Percentiles rank a stretch among this genome's conserved stretches.
Conservation (phyloP, 2,329 filamentous ascomycete species). For the Epichloe amarillans region DNA sequence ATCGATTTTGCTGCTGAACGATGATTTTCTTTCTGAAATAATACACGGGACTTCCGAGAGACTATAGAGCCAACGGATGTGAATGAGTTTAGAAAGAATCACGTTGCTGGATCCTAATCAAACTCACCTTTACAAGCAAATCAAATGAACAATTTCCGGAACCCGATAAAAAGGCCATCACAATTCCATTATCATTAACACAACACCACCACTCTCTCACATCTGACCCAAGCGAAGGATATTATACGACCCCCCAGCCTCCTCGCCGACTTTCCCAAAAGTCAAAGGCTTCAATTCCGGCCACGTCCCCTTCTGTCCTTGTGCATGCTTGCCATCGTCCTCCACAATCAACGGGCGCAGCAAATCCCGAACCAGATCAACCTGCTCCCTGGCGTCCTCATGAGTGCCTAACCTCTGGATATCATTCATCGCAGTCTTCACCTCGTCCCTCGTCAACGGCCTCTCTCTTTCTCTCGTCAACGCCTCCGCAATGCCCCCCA, state of each 20-base stretch:
- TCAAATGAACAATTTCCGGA: neutral
- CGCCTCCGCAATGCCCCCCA: constrained; percentile 10
- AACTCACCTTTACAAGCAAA: neutral
- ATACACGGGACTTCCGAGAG: neutral
- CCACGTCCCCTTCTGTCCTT: neutral
- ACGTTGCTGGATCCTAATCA: neutral
- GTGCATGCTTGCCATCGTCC: neutral
- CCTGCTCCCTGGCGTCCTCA: constrained; percentile 10
- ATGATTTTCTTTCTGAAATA: neutral
- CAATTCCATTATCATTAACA: neutral
- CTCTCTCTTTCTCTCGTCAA: constrained; percentile 16
- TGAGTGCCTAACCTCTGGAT: constrained; percentile 12
- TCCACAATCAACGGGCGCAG: constrained; percentile 11
- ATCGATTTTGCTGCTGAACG: neutral
- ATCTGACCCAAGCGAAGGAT: constrained; percentile 7
- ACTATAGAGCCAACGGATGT: neutral
- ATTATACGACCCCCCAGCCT: constrained; percentile 2
- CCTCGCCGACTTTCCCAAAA: constrained; percentile 8
- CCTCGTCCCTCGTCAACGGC: constrained; percentile 16
- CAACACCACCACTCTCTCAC: neutral
- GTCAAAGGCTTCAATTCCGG: constrained; percentile 10
- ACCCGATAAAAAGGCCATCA: neutral
- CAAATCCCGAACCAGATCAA: constrained; percentile 14
- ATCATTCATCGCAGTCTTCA: constrained; percentile 11
- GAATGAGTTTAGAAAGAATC: neutral